Conservation (phyloP, 1,284 basidiomycete species). For the Ganoderma boninense region DNA sequence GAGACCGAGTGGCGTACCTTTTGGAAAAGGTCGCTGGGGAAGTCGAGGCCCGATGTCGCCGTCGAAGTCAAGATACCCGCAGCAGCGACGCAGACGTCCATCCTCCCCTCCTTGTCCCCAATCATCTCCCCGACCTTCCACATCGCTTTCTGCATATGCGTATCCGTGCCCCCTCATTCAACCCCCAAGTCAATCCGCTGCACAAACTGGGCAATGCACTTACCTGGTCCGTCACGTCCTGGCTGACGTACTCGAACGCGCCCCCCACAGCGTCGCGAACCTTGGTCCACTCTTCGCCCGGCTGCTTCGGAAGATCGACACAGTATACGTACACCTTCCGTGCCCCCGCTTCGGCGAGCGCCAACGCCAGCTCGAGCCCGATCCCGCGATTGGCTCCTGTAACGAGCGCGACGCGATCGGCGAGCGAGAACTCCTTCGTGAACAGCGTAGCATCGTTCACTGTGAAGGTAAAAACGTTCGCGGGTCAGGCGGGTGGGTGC, state of each 20-base stretch:
- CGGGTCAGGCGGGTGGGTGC: too few species aligned
- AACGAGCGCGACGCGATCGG: constrained; percentile 78
- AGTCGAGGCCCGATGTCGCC: constrained; percentile 44
- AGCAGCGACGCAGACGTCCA: constrained; percentile 80
- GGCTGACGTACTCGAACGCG: constrained; percentile 69
- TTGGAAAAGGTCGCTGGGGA: constrained; percentile 73
- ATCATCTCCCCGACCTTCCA: constrained; percentile 63
- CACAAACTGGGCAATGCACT: neutral
- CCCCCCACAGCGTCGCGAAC: constrained; percentile 52
- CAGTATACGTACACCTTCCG: constrained; percentile 80
- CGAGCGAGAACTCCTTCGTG: constrained; percentile 78
- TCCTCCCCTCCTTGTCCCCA: constrained; percentile 66
- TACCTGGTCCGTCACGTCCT: constrained; percentile 71
- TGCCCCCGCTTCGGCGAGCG: constrained; percentile 80
- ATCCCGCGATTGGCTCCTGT: constrained; percentile 84
- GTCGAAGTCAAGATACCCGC: constrained; percentile 58
- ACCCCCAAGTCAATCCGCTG: too few species aligned
- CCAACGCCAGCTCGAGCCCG: constrained; percentile 78
- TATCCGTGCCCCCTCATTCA: neutral
- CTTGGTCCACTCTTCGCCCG: constrained; percentile 72
- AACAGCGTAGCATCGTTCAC: constrained; percentile 43
- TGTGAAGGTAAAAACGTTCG: neutral
- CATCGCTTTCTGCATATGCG: constrained; percentile 42
- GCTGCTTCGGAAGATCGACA: constrained; percentile 71
- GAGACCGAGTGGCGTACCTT: constrained; percentile 51